Evolutionary conservation across 2,329 filamentous ascomycete species (phyloP), one percentile per base, ranked within the genome.

Genomic region (Alternaria sp.): DNA sequence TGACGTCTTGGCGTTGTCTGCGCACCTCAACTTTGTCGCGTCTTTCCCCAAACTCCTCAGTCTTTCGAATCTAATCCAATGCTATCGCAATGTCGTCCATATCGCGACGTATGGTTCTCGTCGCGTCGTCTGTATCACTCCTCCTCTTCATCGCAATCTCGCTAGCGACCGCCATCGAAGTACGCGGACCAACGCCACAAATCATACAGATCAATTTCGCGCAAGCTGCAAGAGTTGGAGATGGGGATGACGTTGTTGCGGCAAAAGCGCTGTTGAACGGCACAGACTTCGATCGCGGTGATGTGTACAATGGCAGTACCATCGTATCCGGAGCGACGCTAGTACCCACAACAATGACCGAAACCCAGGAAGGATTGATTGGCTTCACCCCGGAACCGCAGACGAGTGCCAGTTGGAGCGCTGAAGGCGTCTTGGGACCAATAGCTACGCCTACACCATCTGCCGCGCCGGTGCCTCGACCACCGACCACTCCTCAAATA

Each of bases 131-230:
- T 1, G 65, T 71, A 1, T 54, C 64, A 8, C 55, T 76, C 6
- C 64, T 76, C 8, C 51, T 76, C n/a, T 51, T 76, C 7, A 68
- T 76, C 49, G 67, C 75, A 12, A 59, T 74, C 36, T 72, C 72
- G 7, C 59, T 77, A 7, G 65, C 67, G 22, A 69, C 71, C 2
- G 67, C 72, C 12, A 63, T 77, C 39, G 67, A 76, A 62, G 53
- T 73, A 34, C 71, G 74, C 58, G 65, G 67, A 16, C 59, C 70
- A 42, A 63, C 65, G 7, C 51, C 52, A 38, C 72, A 68, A 49
- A 36, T 75, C 12, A 62, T 68, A 24, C 72, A 71, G 43, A 58
- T 76, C 22, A 43, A 48, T 1, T 43, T 68, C n/a, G 73, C 72
- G 24, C 73, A 76, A 59, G 72, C 69, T 7, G 70, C 68, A 39